Evolutionary conservation across 345 rosid species (phyloP).

Genomic region (Luvunga scandens): DNA sequence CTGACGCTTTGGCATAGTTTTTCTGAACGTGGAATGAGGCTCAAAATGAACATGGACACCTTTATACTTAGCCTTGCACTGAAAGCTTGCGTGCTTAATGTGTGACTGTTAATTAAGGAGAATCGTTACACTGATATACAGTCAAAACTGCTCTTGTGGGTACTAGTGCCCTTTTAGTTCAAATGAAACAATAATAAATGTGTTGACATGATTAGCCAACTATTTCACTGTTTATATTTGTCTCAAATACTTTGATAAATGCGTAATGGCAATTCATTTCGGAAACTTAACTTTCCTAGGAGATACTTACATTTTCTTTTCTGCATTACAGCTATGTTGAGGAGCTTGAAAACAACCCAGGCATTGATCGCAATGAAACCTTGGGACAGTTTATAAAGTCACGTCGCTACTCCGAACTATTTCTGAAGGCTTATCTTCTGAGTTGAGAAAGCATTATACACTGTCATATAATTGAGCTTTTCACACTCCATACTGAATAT

Average conservation of each 20-base stretch:
- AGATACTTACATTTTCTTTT: too few relatives aligned
- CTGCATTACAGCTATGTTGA: too few relatives aligned
- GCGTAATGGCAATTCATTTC: conserved; percentile 32
- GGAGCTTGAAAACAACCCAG: too few relatives aligned
- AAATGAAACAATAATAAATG: too few relatives aligned
- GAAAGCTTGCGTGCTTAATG: conserved; percentile 62
- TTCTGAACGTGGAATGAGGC: conserved; percentile 58
- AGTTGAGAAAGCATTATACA: conserved; percentile 14
- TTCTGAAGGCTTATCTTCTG: conserved; percentile 86
- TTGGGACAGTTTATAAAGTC: conserved; percentile 57
- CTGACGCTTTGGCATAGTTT: conserved; percentile 64
- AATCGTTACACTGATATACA: conserved; percentile 61
- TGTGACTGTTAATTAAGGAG: conserved; percentile 46
- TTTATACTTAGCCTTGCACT: conserved; percentile 65
- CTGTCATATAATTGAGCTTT: neutral
- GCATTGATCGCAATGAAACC: too few relatives aligned
- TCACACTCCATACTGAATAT: neutral
- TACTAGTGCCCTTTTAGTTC: conserved; percentile 50
- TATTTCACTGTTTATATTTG: too few relatives aligned
- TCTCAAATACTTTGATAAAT: conserved; percentile 22
- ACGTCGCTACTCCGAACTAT: conserved; percentile 70
- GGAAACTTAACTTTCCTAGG: conserved; percentile 37
- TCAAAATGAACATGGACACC: conserved; percentile 46
- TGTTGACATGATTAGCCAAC: too few relatives aligned
- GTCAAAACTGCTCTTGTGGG: conserved; percentile 47